Conservation (phyloP, 75 land plant species). For the Chamaecyparis obtusa region DNA sequence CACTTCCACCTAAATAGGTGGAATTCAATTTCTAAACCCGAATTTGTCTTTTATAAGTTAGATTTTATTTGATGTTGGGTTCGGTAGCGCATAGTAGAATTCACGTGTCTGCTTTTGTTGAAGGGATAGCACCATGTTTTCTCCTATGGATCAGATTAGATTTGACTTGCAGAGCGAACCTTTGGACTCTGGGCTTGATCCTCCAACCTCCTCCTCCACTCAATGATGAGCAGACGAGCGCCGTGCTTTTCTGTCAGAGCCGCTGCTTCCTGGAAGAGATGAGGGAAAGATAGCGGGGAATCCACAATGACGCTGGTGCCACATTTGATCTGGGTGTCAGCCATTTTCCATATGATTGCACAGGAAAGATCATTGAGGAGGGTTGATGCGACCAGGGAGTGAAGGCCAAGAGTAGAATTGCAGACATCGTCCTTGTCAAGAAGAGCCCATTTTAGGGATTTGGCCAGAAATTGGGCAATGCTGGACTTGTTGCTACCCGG, state of each 20-base stretch:
- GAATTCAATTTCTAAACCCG: too few species aligned
- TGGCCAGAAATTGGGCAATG: constrained; percentile 47
- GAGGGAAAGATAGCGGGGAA: constrained; percentile 70
- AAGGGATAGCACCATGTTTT: too few species aligned
- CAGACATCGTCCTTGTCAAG: constrained; percentile 85
- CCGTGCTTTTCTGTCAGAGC: constrained; percentile 17
- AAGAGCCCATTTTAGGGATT: constrained; percentile 55
- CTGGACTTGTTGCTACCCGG: constrained; percentile 80
- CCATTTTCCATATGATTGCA: constrained; percentile 51
- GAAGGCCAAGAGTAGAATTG: constrained; percentile 45
- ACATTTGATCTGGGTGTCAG: constrained; percentile 58
- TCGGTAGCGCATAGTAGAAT: too few species aligned
- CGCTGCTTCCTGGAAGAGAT: constrained; percentile 43
- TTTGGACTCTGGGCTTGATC: constrained; percentile 20
- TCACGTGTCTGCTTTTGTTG: too few species aligned
- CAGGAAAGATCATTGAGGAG: constrained; percentile 81
- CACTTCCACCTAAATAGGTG: too few species aligned
- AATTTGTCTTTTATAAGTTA: too few species aligned
- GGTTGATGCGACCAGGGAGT: constrained; percentile 18
- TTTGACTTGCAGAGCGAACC: too few species aligned
- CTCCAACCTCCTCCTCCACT: constrained; percentile 63
- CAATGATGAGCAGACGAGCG: constrained; percentile 48
- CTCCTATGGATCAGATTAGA: too few species aligned
- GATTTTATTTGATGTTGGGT: too few species aligned
- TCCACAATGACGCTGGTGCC: constrained; percentile 66